A percentile compares a stretch with the other conserved stretches of the same genome.
Evolutionary conservation across 1,139 yeast species (phyloP).

Genomic region (Nakaseomyces sp.): DNA sequence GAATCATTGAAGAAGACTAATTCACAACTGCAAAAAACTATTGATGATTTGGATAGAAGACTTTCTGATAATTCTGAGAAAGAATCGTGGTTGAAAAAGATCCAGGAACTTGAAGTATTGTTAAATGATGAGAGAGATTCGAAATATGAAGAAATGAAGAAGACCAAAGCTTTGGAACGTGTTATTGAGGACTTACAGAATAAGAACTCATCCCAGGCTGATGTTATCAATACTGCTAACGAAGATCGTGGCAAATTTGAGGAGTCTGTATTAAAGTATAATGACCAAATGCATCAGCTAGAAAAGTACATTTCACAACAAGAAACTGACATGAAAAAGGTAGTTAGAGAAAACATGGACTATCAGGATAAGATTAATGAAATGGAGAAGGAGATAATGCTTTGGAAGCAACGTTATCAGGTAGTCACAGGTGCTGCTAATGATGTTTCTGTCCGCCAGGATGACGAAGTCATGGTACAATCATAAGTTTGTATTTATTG

Average conservation of each 20-base stretch:
- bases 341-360: constrained; percentile 31
- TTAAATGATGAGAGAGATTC: constrained; percentile 29
- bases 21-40: constrained; percentile 32
- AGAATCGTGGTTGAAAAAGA: constrained; percentile 33
- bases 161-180: constrained; percentile 33
- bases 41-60: constrained; percentile 32
- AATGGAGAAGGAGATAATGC: constrained; percentile 57
- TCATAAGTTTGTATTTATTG: background rate
- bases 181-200: constrained; percentile 29
- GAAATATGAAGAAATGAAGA: constrained; percentile 33
- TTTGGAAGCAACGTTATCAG: constrained; percentile 43
- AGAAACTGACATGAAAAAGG: constrained; percentile 28
- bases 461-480: constrained; percentile 4
- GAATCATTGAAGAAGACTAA: constrained; percentile 29
- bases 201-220: constrained; percentile 21
- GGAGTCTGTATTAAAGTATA: constrained; percentile 26
- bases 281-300: constrained; percentile 29
- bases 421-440: constrained; percentile 1
- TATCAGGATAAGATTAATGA: constrained; percentile 34
- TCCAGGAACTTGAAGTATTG: constrained; percentile 30
- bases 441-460: background rate
- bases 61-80: constrained; percentile 35
- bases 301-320: constrained; percentile 33
- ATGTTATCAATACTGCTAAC: constrained; percentile 28
- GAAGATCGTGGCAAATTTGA: constrained; percentile 34